Base-by-base conservation (phyloP, 2,329 filamentous ascomycete species). In the Colletotrichum sp. region DNA sequence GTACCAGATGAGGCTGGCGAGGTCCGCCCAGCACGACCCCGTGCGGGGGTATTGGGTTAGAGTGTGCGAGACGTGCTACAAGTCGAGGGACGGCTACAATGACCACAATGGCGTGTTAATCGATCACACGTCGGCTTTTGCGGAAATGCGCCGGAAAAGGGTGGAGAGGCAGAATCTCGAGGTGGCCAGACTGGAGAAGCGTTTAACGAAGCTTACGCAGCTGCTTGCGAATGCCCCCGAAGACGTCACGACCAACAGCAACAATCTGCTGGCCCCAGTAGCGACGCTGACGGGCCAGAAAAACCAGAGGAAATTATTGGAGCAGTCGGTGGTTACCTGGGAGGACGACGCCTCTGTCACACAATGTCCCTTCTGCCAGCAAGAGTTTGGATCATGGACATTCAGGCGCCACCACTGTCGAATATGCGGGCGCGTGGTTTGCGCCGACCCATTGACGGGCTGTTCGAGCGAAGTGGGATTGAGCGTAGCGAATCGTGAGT, bases 61-160 rank as follows among this genome's bases (percentile, higher is more conserved):
- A 67, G 96, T 98, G 3, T 99, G 97, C 82, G 97, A 99, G 87
- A 98, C 97, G n/a, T 99, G 97, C 86, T 99, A 97, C 87, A 98
- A 98, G 86, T 98, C 96, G 67, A 91, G 97, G 80, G 95, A 96
- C 30, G 97, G 97, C 5, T 99, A 99, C 85, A 98, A 97, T 82
- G 96, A 99, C 81, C 94, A 96, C 79, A 91, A 90, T 71, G 95
- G 96, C 1, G 84, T 93, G 3, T 87, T 93, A 73, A 88, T 92
- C 75, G 93, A 98, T 80, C 94, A 96, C 79, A 96, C 92, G 5
- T 86, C 87, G n/a, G 86, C 87, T 5, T 98, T 99, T 79, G 85
- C 89, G 15, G 89, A 89, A 5, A 89, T 94, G n/a, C 89, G 97
- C 74, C 91, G 93, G 79, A 94, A 93, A 78, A 94, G 89, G 52